Base-by-base conservation (phyloP, 2,329 filamentous ascomycete genomes). In the Aspergillus fructus region DNA sequence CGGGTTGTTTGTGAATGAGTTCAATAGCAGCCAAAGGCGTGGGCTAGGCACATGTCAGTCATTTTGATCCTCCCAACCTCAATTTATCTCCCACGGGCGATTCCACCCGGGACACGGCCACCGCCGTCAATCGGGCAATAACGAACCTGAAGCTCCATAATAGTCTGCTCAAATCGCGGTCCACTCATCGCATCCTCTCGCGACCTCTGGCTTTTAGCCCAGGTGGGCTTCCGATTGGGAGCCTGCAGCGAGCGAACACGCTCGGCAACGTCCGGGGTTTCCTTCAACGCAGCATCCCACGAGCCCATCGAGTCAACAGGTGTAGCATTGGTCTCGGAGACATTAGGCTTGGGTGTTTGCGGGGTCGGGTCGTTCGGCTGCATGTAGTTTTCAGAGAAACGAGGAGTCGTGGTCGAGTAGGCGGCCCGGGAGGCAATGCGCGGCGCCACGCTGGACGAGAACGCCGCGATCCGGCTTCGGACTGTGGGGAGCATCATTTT, bases 161-260 rank as follows among this genome's bases (percentile, higher is more conserved):
- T 91, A 34, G 91, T 97, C 85, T 97, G 93, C 82, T 99, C 94
- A 71, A 99, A 99, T 67, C 93, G 83, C 64, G 94, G 94, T 42
- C 94, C 94, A 42, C 87, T 86, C 93, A 99, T 99, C 53, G 92
- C 94, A 75, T 86, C 78, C 53, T 85, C 83, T 68, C 93, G 84
- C 40, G 91, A 86, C 76, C 86, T 85, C 83, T 99, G 94, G 79
- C 86, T 96, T 71, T 85, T 80, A 60, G 91, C 91, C 94, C 94
- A 99, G 59, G 91, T 83, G 5, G 78, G 85, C 59, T 81, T 78
- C 62, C 92, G 86, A 81, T 99, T 99, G 21, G 94, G 94, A 33
- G 93, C 91, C 81, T 99, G 94, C 74, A 81, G 77, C 56, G 83
- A 77, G 62, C 85, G 80, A 68, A 79, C 77, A 59, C 80, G 73